These are phyloP conservation scores for Carex sylvatica DNA, from an alignment of 202 grass and related monocot genomes.

Conservation along the genomic window DNA sequence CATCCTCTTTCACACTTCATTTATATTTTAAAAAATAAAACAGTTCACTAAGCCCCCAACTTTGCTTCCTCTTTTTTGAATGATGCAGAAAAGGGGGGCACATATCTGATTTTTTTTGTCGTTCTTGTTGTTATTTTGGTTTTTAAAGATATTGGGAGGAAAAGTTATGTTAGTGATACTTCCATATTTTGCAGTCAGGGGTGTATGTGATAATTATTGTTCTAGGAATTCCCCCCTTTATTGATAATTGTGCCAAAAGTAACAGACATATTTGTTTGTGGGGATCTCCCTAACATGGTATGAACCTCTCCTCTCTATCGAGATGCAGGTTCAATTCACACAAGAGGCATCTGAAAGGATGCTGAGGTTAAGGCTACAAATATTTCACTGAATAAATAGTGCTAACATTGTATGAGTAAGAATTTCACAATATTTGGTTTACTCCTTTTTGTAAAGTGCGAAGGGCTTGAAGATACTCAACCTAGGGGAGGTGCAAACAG, in stretches of 20 bases:
- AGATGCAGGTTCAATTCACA: background rate
- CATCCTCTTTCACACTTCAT: background rate
- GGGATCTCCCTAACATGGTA: background rate
- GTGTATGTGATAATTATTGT: background rate
- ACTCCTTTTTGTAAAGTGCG: conserved; percentile 44
- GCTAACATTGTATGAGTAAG: conserved; percentile 8
- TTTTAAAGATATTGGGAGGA: conserved; percentile 8
- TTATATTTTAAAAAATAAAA: background rate
- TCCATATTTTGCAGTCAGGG: background rate
- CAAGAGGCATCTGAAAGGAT: background rate
- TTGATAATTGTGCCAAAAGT: background rate
- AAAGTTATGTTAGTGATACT: background rate
- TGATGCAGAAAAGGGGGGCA: background rate
- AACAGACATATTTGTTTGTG: background rate
- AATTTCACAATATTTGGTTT: conserved; percentile 8
- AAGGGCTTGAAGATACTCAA: conserved; percentile 94
- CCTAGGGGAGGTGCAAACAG: conserved; percentile 71
- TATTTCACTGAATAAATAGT: background rate
- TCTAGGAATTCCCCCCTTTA: conserved; percentile 1
- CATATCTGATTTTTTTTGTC: background rate
- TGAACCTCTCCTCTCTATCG: background rate
- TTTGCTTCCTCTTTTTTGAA: background rate
- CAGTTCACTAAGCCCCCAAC: background rate
- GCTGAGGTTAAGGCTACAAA: background rate
- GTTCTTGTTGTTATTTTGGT: background rate